Evolutionary conservation across 1,139 yeast species (phyloP).

Genomic region (Arxiozyma bovina): DNA sequence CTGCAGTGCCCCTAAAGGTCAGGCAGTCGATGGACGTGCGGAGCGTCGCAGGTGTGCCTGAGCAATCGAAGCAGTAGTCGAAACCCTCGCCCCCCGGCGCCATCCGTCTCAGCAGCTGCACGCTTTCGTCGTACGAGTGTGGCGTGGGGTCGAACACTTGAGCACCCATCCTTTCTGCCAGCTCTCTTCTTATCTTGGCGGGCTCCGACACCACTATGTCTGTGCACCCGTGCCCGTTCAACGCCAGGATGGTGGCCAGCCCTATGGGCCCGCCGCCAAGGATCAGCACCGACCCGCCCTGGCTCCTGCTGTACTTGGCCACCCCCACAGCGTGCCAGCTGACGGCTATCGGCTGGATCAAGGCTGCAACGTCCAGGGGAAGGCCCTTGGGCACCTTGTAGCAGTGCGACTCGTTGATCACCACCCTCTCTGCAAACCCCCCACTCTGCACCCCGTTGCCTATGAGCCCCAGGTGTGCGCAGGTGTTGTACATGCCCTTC

Average conservation of each 20-base stretch:
- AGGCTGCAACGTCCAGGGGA: conserved; percentile 47
- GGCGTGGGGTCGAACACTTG: conserved; percentile 41
- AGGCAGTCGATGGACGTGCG: conserved; percentile 44
- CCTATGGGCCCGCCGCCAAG: conserved; percentile 62
- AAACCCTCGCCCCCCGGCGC: conserved; percentile 47
- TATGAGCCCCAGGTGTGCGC: conserved; percentile 36
- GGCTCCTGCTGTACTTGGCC: conserved; percentile 32
- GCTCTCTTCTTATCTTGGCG: conserved; percentile 43
- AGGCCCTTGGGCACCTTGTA: conserved; percentile 40
- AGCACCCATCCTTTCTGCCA: conserved; percentile 45
- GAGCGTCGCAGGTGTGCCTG: conserved; percentile 51
- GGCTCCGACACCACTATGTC: conserved; percentile 55
- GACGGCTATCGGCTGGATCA: conserved; percentile 49
- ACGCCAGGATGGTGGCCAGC: conserved; percentile 45
- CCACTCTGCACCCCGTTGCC: conserved; percentile 46
- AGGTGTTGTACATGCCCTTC: conserved; percentile 40
- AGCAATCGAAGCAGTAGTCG: conserved; percentile 51
- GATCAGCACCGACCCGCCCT: conserved; percentile 44
- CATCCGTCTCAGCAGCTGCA: conserved; percentile 33
- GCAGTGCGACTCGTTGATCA: conserved; percentile 41
- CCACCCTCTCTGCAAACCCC: conserved; percentile 44
- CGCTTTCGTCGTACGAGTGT: conserved; percentile 32
- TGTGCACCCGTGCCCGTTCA: conserved; percentile 47
- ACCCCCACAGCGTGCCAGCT: conserved; percentile 52
- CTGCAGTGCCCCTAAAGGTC: conserved; percentile 52